These are phyloP conservation scores for Mycena filopes DNA, from an alignment of 768 basidiomycete species.

Conservation along the genomic window DNA sequence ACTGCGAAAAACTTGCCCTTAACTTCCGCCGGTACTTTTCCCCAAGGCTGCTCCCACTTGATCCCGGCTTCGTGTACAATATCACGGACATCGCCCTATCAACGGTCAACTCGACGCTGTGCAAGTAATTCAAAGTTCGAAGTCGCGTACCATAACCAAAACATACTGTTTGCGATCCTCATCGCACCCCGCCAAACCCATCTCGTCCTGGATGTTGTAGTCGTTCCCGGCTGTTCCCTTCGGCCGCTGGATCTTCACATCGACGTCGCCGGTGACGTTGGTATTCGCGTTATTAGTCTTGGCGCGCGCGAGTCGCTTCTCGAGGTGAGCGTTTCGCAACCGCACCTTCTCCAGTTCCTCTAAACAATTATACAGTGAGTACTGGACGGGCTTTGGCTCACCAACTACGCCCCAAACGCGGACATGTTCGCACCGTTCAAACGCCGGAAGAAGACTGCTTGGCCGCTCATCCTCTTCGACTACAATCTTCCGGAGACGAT, in stretches of 20 bases:
- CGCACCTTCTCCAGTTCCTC: too few species aligned
- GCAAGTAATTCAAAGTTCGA: neutral
- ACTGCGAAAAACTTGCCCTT: conserved; percentile 26
- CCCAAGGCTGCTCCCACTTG: conserved; percentile 28
- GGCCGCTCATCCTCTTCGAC: conserved; percentile 53
- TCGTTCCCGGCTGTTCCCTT: neutral
- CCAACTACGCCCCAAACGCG: too few species aligned
- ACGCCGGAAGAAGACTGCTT: conserved; percentile 39
- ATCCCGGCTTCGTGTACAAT: conserved; percentile 19
- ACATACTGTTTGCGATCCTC: neutral
- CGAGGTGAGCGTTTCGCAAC: too few species aligned
- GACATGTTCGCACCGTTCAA: conserved; percentile 13
- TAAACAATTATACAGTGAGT: too few species aligned
- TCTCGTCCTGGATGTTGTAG: conserved; percentile 12
- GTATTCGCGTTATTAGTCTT: too few species aligned
- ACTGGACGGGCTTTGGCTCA: too few species aligned
- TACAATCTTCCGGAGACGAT: conserved; percentile 55
- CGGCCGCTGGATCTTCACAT: neutral
- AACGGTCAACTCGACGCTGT: neutral
- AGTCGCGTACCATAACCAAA: neutral
- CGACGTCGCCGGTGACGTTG: too few species aligned
- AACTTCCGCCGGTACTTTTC: conserved; percentile 6
- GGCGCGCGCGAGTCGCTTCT: too few species aligned
- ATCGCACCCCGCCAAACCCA: neutral
- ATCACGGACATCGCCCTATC: conserved; percentile 25